Evolutionary conservation across 805 yeast species (phyloP).

Genomic region (Crinitomyces ghanaensis): DNA sequence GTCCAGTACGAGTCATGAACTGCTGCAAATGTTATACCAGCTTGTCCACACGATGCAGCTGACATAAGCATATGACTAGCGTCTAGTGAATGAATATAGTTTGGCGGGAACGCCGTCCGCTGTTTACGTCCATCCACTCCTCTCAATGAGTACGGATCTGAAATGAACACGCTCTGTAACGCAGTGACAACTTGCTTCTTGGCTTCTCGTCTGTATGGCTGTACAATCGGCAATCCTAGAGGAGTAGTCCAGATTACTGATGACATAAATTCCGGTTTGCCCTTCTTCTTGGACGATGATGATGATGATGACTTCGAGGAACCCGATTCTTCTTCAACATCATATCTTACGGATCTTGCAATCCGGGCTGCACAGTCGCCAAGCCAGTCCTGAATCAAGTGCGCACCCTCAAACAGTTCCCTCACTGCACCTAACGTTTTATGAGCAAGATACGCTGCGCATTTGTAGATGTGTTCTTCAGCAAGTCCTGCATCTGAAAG

Average conservation of each 20-base stretch:
- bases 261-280: conserved; percentile 57
- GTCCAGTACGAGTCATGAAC: conserved; percentile 99
- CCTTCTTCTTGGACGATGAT: conserved; percentile 28
- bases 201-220: conserved; percentile 73
- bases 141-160: conserved; percentile 76
- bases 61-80: conserved; percentile 95
- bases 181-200: conserved; percentile 65
- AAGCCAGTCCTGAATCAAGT: conserved; percentile 92
- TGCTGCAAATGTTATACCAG: conserved; percentile 68
- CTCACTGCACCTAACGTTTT: conserved; percentile 77
- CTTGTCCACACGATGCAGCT: conserved; percentile 62
- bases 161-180: conserved; percentile 74
- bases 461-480: conserved; percentile 33
- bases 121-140: conserved; percentile 86
- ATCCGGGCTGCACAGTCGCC: conserved; percentile 76
- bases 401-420: conserved; percentile 83
- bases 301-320: conserved; percentile 13
- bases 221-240: conserved; percentile 88
- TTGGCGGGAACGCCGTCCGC: conserved; percentile 89
- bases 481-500: conserved; percentile 47
- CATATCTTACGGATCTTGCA: conserved; percentile 63
- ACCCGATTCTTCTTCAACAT: conserved; percentile 30
- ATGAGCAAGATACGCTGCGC: conserved; percentile 55
- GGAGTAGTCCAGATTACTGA: conserved; percentile 98
- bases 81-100: conserved; percentile 87